These are phyloP conservation scores for Iberis amara DNA, from an alignment of 441 rosid genomes.

Conservation along the genomic window DNA sequence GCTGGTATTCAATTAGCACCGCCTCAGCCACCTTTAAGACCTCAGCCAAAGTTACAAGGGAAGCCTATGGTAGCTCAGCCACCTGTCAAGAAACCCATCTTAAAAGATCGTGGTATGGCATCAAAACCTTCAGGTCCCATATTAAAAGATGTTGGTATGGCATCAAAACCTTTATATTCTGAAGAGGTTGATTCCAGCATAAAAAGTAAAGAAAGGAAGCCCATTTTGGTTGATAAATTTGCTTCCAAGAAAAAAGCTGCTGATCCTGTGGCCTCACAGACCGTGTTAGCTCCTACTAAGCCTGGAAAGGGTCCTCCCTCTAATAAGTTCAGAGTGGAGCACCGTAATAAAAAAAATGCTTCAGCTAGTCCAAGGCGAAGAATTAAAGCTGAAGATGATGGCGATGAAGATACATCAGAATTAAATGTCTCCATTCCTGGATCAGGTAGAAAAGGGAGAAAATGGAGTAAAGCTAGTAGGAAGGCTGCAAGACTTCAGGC, in stretches of 20 bases:
- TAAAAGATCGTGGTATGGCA: conserved; percentile 80
- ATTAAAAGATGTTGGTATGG: conserved; percentile 77
- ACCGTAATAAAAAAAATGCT: conserved; percentile 50
- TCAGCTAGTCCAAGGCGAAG: conserved; percentile 64
- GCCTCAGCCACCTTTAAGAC: conserved; percentile 51
- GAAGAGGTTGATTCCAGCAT: conserved; percentile 35
- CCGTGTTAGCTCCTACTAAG: conserved; percentile 72
- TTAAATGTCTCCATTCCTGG: conserved; percentile 53
- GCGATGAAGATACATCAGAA: conserved; percentile 71
- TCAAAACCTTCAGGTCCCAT: conserved; percentile 47
- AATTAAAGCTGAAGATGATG: conserved; percentile 43
- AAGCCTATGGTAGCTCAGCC: conserved; percentile 66
- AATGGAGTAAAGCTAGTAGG: conserved; percentile 95
- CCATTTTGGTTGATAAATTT: conserved; percentile 80
- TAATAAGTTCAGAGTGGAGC: conserved; percentile 68
- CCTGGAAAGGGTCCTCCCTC: conserved; percentile 68
- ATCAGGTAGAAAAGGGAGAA: conserved; percentile 80
- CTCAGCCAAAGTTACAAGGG: conserved; percentile 63
- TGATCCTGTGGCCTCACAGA: conserved; percentile 66
- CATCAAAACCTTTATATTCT: conserved; percentile 36
- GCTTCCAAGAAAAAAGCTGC: conserved; percentile 60
- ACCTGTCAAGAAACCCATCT: conserved; percentile 48
- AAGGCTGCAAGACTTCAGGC: conserved; percentile 91
- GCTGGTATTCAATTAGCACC: conserved; percentile 35
- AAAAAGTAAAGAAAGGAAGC: conserved; percentile 52